phyloP scores from a whole-genome alignment of 2,329 filamentous ascomycete species.

The Fonsecaea multimorphosa region DNA sequence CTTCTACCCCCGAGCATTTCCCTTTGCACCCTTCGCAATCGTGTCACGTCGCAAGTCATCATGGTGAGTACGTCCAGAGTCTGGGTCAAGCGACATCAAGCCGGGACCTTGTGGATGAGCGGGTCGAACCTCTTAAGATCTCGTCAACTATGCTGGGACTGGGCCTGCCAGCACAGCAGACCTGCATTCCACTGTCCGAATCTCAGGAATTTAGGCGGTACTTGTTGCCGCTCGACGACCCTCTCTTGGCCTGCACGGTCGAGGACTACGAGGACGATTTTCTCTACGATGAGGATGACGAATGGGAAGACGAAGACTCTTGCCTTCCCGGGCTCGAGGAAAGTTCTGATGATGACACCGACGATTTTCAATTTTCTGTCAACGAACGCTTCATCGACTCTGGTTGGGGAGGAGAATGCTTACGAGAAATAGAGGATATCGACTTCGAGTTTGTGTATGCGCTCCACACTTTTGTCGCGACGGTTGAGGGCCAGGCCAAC shows the following conservation, averaged over 20 bases:
- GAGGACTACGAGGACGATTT: slow-evolving; percentile 25
- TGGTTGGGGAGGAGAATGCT: slow-evolving; percentile 80
- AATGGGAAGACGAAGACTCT: slow-evolving; percentile 43
- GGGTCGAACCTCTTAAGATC: neutral
- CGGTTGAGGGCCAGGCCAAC: slow-evolving; percentile 97
- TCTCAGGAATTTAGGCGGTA: slow-evolving; percentile 44
- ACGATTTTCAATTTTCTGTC: slow-evolving; percentile 62
- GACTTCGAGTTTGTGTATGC: slow-evolving; percentile 99
- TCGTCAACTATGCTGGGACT: slow-evolving; percentile 2
- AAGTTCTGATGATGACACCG: slow-evolving; percentile 63
- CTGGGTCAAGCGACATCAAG: slow-evolving; percentile 1
- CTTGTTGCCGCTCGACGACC: slow-evolving; percentile 52
- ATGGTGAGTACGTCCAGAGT: slow-evolving; percentile 55
- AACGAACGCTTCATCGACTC: slow-evolving; percentile 71
- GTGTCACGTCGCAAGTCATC: slow-evolving; percentile 46
- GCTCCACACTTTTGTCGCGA: slow-evolving; percentile 95
- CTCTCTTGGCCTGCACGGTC: slow-evolving; percentile 45
- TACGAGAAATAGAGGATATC: slow-evolving; percentile 95
- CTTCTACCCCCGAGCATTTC: slow-evolving; percentile 40
- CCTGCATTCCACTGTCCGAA: slow-evolving; percentile 28
- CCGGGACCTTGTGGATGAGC: slow-evolving; percentile 19
- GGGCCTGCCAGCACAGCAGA: neutral
- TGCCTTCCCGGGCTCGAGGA: slow-evolving; percentile 55
- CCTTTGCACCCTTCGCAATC: slow-evolving; percentile 44
- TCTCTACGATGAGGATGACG: slow-evolving; percentile 31